Percentiles rank a stretch among this genome's conserved stretches.
phyloP scores from a whole-genome alignment of 805 yeast species.

The Candida morakotiae region DNA sequence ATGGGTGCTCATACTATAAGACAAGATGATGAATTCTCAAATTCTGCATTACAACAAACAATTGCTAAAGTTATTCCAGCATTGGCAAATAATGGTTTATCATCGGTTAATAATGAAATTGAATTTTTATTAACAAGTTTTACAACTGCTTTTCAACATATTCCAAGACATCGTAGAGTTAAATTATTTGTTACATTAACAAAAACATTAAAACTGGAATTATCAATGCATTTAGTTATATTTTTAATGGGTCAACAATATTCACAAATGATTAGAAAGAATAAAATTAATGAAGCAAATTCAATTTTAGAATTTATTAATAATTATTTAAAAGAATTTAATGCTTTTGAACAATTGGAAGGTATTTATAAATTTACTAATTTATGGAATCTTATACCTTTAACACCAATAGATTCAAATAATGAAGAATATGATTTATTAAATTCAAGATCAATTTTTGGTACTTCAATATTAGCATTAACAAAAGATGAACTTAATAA shows the following conservation, averaged over 20 bases:
- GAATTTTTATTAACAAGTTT: conserved; percentile 86
- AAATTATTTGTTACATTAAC: conserved; percentile 76
- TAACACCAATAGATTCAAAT: conserved; percentile 34
- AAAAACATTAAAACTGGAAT: conserved; percentile 63
- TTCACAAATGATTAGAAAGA: conserved; percentile 38
- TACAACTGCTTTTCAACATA: conserved; percentile 91
- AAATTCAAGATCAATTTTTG: conserved; percentile 56
- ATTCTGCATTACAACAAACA: conserved; percentile 89
- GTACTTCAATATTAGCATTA: conserved; percentile 53
- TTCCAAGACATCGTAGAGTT: conserved; percentile 94
- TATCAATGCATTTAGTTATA: conserved; percentile 67
- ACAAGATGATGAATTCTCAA: conserved; percentile 94
- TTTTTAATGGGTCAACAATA: conserved; percentile 81
- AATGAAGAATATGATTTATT: conserved; percentile 34
- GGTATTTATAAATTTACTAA: conserved; percentile 49
- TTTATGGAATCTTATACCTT: conserved; percentile 49
- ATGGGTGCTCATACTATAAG: conserved; percentile 98
- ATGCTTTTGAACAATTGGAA: conserved; percentile 61
- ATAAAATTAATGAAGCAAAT: conserved; percentile 63
- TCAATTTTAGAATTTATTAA: conserved; percentile 68
- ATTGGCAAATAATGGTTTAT: conserved; percentile 44
- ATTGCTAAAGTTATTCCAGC: conserved; percentile 90
- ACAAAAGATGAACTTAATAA: conserved; percentile 43
- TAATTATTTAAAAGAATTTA: conserved; percentile 64
- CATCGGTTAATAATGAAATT: conserved; percentile 52